phyloP scores from a whole-genome alignment of 148 eudicot species.

The Camellia japonica region DNA sequence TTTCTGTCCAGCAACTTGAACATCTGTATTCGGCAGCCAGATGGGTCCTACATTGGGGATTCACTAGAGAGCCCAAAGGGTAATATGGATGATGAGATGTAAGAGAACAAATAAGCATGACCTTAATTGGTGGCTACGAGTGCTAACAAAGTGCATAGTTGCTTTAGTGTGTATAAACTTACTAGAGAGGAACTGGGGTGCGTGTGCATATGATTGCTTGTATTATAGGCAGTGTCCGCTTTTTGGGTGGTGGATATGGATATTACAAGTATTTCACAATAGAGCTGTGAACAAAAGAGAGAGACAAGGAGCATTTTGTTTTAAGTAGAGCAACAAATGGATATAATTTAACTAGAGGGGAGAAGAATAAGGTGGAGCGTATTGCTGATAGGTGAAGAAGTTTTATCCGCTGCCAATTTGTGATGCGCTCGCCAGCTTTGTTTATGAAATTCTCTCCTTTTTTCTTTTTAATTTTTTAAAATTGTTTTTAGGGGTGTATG shows the following conservation, averaged over 20 bases:
- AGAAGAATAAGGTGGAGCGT: conserved; percentile 10
- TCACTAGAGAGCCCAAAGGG: conserved; percentile 46
- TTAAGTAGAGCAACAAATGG: conserved; percentile 15
- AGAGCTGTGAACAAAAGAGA: conserved; percentile 1
- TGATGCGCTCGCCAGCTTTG: neutral
- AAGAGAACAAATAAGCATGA: conserved; percentile 2
- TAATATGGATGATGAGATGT: conserved; percentile 28
- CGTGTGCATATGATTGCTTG: conserved; percentile 4
- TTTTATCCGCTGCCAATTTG: neutral
- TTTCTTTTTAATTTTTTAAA: neutral
- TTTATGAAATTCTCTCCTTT: neutral
- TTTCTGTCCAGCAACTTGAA: conserved; percentile 47
- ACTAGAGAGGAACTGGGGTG: neutral
- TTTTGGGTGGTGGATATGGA: conserved; percentile 15
- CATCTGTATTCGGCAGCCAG: conserved; percentile 57
- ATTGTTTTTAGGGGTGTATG: neutral
- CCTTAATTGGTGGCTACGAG: conserved; percentile 11
- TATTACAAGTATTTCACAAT: conserved; percentile 9
- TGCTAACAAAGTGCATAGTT: conserved; percentile 21
- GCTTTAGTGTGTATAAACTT: conserved; percentile 9
- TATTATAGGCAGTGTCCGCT: conserved; percentile 12
- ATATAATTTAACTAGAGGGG: neutral
- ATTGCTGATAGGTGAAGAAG: conserved; percentile 1
- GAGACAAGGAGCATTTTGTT: conserved; percentile 19
- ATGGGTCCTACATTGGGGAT: conserved; percentile 56